These are phyloP conservation scores for Aschersonia sp. DNA, from an alignment of 2,329 filamentous ascomycete genomes.

Conservation along the genomic window DNA sequence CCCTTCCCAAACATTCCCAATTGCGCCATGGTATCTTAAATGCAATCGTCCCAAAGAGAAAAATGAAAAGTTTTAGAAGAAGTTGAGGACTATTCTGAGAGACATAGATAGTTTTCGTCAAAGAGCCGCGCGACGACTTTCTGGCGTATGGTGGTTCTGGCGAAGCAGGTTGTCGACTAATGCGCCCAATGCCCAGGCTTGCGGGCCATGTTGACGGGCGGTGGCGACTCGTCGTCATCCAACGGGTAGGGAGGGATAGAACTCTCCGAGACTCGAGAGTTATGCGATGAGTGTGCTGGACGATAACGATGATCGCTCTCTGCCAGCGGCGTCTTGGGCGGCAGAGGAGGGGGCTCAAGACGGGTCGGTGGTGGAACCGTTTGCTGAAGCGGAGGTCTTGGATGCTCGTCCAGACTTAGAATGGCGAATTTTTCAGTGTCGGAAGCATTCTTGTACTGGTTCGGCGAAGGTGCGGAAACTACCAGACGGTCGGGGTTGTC, in stretches of 20 bases:
- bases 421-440: constrained; percentile 58
- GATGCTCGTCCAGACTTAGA: constrained; percentile 41
- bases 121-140: no score
- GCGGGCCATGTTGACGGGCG: constrained; percentile 68
- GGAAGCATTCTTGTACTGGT: constrained; percentile 39
- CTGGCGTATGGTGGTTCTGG: no score
- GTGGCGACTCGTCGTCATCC: constrained; percentile 65
- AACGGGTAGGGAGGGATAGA: constrained; percentile 60
- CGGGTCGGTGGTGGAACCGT: constrained; percentile 15
- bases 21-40: background rate
- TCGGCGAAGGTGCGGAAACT: constrained; percentile 41
- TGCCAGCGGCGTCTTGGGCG: constrained; percentile 62
- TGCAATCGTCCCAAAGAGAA: background rate
- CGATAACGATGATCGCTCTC: constrained; percentile 22
- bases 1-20: background rate
- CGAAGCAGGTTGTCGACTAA: background rate
- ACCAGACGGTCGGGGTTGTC: constrained; percentile 38
- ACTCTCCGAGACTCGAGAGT: constrained; percentile 17
- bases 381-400: constrained; percentile 22
- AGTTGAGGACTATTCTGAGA: no score
- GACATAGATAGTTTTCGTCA: no score
- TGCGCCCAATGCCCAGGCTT: constrained; percentile 57
- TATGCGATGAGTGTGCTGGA: constrained; percentile 12
- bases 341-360: constrained; percentile 53
- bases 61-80: background rate